Base-by-base conservation (phyloP, 495 filamentous ascomycete genomes). In the Thermothielavioides terrestris region DNA sequence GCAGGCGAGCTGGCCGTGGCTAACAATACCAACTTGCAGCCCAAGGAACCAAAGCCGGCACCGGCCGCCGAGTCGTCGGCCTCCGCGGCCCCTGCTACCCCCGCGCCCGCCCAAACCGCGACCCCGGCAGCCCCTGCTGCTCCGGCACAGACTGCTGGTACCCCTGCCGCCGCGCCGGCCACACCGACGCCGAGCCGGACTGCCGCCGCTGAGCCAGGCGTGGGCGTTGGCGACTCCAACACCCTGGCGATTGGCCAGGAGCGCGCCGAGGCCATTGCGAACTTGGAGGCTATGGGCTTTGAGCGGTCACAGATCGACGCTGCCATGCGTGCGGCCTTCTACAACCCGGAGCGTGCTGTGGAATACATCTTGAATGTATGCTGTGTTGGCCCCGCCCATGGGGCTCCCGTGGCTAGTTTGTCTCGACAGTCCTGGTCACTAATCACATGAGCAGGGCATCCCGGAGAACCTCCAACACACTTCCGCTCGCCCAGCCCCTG, bases 201-300 rank as follows among this genome's bases (percentile, higher is more conserved):
- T 21, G 63, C 59, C 31, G 67, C 74, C 37, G 68, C 73, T 12
- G 62, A 74, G 27, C n/a, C n/a, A n/a, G n/a, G n/a, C n/a, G 56
- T 69, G 14, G 59, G 88, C 54, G 80, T 34, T 25, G 20, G 2
- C 34, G 42, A 52, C 9, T 1, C 86, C 15, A 94, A 86, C 23
- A 80, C 89, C 10, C 74, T 97, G 55, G 75, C 87, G n/a, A 80
- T 94, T 68, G 92, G 91, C 35, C 67, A 79, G 52, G 81, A 91
- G 60, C 79, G 89, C 49, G 82, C 88, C 44, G 80, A 81, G 45
- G 88, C 88, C n/a, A 86, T 95, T 64, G 74, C 82, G n/a, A 87
- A 90, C 63, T 94, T 98, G 88, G 89, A 95, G 70, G 81, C 79
- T 43, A 98, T 98, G 92, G 92, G 92, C 4, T 98, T 97, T 57